Evolutionary conservation across 768 basidiomycete genomes (phyloP).

Genomic region (Phaeotremella skinneri): DNA sequence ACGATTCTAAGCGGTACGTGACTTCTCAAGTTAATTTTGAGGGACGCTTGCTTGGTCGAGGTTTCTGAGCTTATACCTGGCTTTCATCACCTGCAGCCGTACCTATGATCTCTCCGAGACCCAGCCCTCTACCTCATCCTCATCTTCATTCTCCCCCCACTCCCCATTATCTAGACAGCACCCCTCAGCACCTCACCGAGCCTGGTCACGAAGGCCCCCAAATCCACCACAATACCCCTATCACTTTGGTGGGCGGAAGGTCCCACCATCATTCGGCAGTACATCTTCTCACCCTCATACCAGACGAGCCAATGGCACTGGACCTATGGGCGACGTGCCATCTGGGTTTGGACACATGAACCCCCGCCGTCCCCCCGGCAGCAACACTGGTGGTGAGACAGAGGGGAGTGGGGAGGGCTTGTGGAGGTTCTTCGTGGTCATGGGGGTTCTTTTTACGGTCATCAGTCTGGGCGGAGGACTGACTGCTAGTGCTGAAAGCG

Average conservation of each 20-base stretch:
- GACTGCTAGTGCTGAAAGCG: slow-evolving; percentile 38
- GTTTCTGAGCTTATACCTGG: slow-evolving; percentile 6
- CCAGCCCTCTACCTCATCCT: slow-evolving; percentile 1
- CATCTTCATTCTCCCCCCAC: slow-evolving; percentile 1
- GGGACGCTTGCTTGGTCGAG: slow-evolving; percentile 4
- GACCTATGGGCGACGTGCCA: slow-evolving; percentile 5
- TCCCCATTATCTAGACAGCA: background rate
- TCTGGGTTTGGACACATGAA: slow-evolving; percentile 1
- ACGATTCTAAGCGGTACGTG: slow-evolving; percentile 46
- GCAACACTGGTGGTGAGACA: background rate
- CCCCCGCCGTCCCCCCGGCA: background rate
- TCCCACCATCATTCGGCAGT: slow-evolving; percentile 11
- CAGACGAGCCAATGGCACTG: slow-evolving; percentile 1
- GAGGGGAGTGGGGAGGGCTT: slow-evolving; percentile 26
- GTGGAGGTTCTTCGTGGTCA: slow-evolving; percentile 39
- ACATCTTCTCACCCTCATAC: background rate
- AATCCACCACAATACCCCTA: slow-evolving; percentile 2
- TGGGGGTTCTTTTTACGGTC: slow-evolving; percentile 43
- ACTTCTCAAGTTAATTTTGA: background rate
- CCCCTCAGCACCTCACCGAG: background rate
- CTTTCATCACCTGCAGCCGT: background rate
- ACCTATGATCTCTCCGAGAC: slow-evolving; percentile 9
- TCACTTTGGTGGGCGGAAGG: background rate
- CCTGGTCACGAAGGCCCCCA: background rate
- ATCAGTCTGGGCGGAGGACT: slow-evolving; percentile 48